Percentiles rank a stretch among this genome's conserved stretches.
These are phyloP conservation scores for Phytopythium sindhum DNA, from an alignment of 352 stramenopile genomes.

Conservation along the genomic window DNA sequence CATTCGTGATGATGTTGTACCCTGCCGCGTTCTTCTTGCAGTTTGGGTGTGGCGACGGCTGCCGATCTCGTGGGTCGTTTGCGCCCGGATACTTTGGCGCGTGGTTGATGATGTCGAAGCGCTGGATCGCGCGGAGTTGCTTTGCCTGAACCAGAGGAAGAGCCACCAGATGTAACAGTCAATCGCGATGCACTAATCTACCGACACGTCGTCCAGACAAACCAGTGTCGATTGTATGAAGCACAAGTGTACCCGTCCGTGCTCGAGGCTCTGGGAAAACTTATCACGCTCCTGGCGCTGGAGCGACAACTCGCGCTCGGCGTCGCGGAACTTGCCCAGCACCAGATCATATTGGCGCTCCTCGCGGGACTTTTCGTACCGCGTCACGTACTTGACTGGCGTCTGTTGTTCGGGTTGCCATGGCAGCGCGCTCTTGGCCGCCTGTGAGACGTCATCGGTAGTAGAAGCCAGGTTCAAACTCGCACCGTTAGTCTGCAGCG, in stretches of 20 bases:
- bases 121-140: constrained; percentile 55
- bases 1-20: constrained; percentile 74
- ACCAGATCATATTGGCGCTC: constrained; percentile 72
- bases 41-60: constrained; percentile 25
- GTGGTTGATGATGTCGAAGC: constrained; percentile 71
- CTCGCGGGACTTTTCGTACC: constrained; percentile 65
- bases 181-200: not conserved
- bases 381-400: constrained; percentile 57
- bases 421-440: constrained; percentile 57
- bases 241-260: constrained; percentile 24
- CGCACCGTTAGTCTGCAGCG: not conserved
- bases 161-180: not conserved
- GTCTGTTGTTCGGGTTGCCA: constrained; percentile 53
- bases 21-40: constrained; percentile 28
- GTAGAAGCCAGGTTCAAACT: not conserved
- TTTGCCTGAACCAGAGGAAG: constrained; percentile 31
- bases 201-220: not conserved
- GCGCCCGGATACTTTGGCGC: constrained; percentile 42
- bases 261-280: constrained; percentile 36
- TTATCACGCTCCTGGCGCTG: constrained; percentile 29
- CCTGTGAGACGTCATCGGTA: constrained; percentile 16
- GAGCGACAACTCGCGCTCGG: constrained; percentile 34
- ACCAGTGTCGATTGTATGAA: not conserved
- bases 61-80: constrained; percentile 39
- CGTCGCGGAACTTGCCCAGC: constrained; percentile 61